Conservation (phyloP, 1,139 yeast genomes). For the Geotrichum aggregatum region DNA sequence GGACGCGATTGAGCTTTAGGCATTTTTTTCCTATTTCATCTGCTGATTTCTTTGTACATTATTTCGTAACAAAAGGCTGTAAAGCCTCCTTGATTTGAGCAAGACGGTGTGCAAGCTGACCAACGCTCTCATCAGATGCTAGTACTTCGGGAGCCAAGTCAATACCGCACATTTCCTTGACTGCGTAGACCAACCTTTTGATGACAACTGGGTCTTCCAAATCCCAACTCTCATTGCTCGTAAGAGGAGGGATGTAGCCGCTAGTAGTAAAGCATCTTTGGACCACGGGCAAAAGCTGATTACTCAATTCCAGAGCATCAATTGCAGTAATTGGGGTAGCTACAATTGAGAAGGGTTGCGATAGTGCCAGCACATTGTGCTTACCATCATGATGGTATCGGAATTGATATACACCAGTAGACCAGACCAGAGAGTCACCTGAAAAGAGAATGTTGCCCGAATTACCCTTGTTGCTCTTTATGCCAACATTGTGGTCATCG, state of each 20-base stretch:
- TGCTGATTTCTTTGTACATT: neutral
- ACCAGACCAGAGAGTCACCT: conserved; percentile 55
- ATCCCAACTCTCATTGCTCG: conserved; percentile 31
- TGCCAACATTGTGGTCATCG: conserved; percentile 23
- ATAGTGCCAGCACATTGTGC: conserved; percentile 65
- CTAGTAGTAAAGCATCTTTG: conserved; percentile 27
- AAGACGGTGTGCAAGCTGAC: conserved; percentile 33
- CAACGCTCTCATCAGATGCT: conserved; percentile 32
- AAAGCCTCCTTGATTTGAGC: conserved; percentile 33
- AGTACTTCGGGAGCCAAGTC: conserved; percentile 38
- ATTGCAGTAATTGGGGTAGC: conserved; percentile 33
- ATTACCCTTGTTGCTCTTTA: conserved; percentile 31
- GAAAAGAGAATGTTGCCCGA: conserved; percentile 54
- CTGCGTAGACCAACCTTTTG: conserved; percentile 33
- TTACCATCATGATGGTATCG: conserved; percentile 67
- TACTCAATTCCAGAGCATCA: conserved; percentile 37
- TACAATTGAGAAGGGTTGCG: conserved; percentile 67
- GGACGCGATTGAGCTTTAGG: too few species aligned
- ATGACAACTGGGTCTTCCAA: conserved; percentile 30
- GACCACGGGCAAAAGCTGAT: conserved; percentile 29
- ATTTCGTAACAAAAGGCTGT: conserved; percentile 30
- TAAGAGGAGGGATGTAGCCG: conserved; percentile 28
- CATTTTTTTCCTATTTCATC: too few species aligned
- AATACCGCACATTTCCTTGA: conserved; percentile 35
- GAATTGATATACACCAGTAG: conserved; percentile 70